Evolutionary conservation across 345 rosid genomes (phyloP), one percentile per base, ranked within the genome.

Genomic region (Raphanus sativus): DNA sequence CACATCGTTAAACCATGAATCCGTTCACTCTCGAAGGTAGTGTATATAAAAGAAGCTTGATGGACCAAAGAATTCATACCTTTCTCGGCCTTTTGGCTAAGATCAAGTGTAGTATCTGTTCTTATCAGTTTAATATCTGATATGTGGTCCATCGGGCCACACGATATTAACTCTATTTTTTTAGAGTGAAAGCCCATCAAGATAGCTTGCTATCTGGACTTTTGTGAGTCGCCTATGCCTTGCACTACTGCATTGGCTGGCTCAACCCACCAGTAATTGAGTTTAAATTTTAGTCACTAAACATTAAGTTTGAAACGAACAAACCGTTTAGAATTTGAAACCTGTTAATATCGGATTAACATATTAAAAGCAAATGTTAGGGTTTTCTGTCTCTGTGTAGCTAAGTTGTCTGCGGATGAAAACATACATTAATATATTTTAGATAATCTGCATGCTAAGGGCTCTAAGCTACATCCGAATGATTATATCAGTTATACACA

Each of bases 391-490:
- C 50, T 42, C 50, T 40, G 48, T n/a, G 10, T 9, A 40, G 45
- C 45, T 38, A 38, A 45, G 6, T 12, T 45, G 5, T 12, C 52
- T 45, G n/a, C n/a, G n/a, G n/a, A n/a, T n/a, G n/a, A n/a, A n/a
- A n/a, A n/a, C n/a, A n/a, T n/a, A n/a, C n/a, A n/a, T n/a, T n/a
- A n/a, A n/a, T n/a, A n/a, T n/a, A n/a, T n/a, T n/a, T n/a, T n/a
- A n/a, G n/a, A n/a, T 21, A 21, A 21, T 21, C 21, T 21, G 87
- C 91, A 86, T 92, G 92, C 89, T 86, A 90, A 89, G 90, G 89
- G 88, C 91, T 89, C 91, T 89, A 89, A 93, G 91, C 92, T 87
- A 86, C 89, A 86, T 85, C 91, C 91, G 21, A 21, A 21, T 21
- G 21, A 21, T 1, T 21, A 21, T 21, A 21, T 21, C 21, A 21